phyloP scores from a whole-genome alignment of 148 eudicot genomes.

The Persicaria tinctoria region DNA sequence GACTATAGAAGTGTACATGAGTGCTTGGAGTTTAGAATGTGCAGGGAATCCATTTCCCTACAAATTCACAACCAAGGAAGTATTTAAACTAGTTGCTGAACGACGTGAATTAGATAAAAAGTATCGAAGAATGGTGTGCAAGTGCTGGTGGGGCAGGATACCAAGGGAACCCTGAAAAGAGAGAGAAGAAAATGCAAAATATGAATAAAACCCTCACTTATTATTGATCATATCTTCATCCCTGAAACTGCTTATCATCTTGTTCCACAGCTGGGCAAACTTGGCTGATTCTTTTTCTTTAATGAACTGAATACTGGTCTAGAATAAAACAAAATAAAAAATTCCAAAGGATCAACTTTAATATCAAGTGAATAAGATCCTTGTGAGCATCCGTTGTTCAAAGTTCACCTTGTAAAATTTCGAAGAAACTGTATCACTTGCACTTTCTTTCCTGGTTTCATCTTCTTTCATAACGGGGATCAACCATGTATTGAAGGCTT shows the following conservation, averaged over 20 bases:
- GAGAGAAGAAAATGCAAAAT: too few species aligned
- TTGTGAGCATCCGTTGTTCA: background rate
- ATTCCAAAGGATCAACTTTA: background rate
- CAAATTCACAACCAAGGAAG: background rate
- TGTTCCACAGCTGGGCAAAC: slow-evolving; percentile 69
- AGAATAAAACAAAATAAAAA: slow-evolving; percentile 7
- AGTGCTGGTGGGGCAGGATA: too few species aligned
- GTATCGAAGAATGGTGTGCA: background rate
- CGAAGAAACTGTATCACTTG: slow-evolving; percentile 39
- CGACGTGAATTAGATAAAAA: background rate
- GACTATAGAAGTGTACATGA: background rate
- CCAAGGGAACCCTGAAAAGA: too few species aligned
- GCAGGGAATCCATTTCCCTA: background rate
- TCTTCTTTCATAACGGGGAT: slow-evolving; percentile 40
- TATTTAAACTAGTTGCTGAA: background rate
- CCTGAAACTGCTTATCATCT: slow-evolving; percentile 55
- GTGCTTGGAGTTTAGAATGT: background rate
- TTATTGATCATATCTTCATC: slow-evolving; percentile 61
- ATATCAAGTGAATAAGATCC: background rate
- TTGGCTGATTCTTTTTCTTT: slow-evolving; percentile 50
- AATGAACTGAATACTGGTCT: slow-evolving; percentile 24
- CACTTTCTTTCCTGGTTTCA: slow-evolving; percentile 33
- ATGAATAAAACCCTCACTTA: slow-evolving; percentile 21
- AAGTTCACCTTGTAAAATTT: slow-evolving; percentile 29
- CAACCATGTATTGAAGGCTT: slow-evolving; percentile 46